phyloP scores from a whole-genome alignment of 345 rosid species.

The Brassica carinata region DNA sequence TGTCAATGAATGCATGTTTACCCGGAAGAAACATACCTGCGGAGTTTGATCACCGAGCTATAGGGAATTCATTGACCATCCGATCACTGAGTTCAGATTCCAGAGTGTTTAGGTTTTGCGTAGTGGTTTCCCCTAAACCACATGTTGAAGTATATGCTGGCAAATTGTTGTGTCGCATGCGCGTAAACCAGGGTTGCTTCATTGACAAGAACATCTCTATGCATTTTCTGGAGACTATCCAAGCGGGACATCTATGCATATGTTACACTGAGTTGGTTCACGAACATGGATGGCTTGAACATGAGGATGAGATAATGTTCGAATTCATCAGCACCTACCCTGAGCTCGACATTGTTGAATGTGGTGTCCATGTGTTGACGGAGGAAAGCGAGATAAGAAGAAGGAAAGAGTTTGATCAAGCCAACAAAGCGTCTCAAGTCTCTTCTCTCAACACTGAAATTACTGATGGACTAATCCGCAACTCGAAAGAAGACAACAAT shows the following conservation, averaged over 20 bases:
- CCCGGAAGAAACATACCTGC: not conserved
- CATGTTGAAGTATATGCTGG: too few relatives aligned
- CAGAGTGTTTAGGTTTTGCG: not conserved
- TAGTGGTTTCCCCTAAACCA: not conserved
- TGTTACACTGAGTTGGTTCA: not conserved
- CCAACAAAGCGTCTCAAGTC: not conserved
- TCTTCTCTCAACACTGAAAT: too few relatives aligned
- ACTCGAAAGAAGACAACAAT: not conserved
- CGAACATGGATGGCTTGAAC: slow-evolving; percentile 14
- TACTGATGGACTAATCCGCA: not conserved
- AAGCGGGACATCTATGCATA: not conserved
- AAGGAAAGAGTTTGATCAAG: not conserved
- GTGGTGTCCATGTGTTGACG: not conserved
- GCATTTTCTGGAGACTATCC: not conserved
- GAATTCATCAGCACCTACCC: not conserved
- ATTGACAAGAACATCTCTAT: not conserved
- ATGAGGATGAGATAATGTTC: not conserved
- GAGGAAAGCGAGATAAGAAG: not conserved
- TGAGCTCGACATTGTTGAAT: not conserved
- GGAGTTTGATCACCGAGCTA: slow-evolving; percentile 10
- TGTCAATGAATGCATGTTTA: not conserved
- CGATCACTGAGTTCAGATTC: not conserved
- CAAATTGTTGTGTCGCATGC: not conserved
- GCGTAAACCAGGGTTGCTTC: not conserved
- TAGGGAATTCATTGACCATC: slow-evolving; percentile 13